Base-by-base conservation (phyloP, 345 rosid species). In the Eucalyptus caleyi region DNA sequence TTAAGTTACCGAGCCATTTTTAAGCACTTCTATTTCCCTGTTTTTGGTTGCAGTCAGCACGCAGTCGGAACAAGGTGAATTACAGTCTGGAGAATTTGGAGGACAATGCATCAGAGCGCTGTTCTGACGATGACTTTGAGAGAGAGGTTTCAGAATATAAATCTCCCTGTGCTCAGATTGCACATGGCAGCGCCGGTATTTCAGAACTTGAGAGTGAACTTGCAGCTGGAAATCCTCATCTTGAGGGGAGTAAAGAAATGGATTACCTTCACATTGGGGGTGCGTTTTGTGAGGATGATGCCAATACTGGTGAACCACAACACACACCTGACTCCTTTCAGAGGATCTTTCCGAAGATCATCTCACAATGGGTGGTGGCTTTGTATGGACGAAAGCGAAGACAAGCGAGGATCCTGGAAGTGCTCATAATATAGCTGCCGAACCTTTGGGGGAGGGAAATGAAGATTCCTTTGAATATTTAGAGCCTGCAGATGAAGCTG, bases 301-400 rank as follows among this genome's bases (percentile, higher is more conserved):
- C 60, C 32, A 95, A 93, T 88, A 88, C 8, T 86, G 93, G 89
- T 89, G 88, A 88, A 50, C 89, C 88, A 54, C 90, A 54, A 86
- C 88, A 30, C 62, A 89, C 90, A 89, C 86, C 37, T 49, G 92
- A 91, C 72, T 87, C 87, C 69, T 23, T 87, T 72, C 89, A 88
- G 90, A 86, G 30, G 89, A 90, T 92, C 59, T 67, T 60, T 90
- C 91, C 26, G 87, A 90, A 87, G 95, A 93, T 89, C 94, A 95
- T 92, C 92, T 90, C 86, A 88, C 82, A 90, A 87, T 89, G 13
- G 99, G 98, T 87, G 97, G 97, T 3, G 98, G 98, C 59, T 96
- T 92, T 97, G 97, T 89, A 89, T 89, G n/a, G 95, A 93, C 40
- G 98, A 95, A 92, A 91, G n/a, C 85, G 32, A 95, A 93, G 53